A percentile compares a stretch with the other conserved stretches of the same genome.
These are phyloP conservation scores for Colletotrichum filicis DNA, from an alignment of 2,329 filamentous ascomycete genomes.

Conservation along the genomic window DNA sequence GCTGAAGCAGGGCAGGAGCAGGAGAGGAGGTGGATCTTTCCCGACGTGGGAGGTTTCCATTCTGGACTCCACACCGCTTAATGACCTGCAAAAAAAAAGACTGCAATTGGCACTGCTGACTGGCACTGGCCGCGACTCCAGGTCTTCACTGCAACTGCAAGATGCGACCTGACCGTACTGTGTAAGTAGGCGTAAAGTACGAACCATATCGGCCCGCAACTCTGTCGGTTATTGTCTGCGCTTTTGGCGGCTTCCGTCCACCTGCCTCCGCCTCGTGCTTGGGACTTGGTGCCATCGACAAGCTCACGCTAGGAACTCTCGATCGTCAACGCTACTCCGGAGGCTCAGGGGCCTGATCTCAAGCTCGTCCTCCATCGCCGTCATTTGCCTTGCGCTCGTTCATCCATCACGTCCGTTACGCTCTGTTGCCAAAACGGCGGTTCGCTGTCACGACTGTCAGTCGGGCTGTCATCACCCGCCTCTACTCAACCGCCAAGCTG, in stretches of 20 bases:
- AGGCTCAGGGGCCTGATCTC: conserved; percentile 11
- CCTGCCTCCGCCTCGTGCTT: neutral
- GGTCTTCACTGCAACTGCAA: neutral
- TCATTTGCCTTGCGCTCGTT: neutral
- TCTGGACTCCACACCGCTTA: neutral
- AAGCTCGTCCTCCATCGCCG: conserved; percentile 16
- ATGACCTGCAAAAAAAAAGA: neutral
- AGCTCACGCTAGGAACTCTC: conserved; percentile 4
- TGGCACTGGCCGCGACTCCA: neutral
- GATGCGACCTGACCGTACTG: neutral
- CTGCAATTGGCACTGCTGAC: neutral
- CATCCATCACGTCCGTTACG: neutral
- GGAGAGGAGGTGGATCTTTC: neutral
- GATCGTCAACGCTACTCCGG: conserved; percentile 24
- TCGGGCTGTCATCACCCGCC: conserved; percentile 4
- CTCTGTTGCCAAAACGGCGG: conserved; percentile 1
- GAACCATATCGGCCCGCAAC: conserved; percentile 15
- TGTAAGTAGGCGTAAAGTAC: no score
- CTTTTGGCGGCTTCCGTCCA: conserved; percentile 19
- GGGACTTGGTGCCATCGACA: neutral
- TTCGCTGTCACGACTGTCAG: conserved; percentile 15
- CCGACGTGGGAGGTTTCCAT: neutral
- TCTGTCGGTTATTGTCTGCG: conserved; percentile 2
- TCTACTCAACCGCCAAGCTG: conserved; percentile 14
- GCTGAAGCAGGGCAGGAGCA: neutral